phyloP scores from a whole-genome alignment of 2,329 filamentous ascomycete species.

The Pseudogymnoascus sp. region DNA sequence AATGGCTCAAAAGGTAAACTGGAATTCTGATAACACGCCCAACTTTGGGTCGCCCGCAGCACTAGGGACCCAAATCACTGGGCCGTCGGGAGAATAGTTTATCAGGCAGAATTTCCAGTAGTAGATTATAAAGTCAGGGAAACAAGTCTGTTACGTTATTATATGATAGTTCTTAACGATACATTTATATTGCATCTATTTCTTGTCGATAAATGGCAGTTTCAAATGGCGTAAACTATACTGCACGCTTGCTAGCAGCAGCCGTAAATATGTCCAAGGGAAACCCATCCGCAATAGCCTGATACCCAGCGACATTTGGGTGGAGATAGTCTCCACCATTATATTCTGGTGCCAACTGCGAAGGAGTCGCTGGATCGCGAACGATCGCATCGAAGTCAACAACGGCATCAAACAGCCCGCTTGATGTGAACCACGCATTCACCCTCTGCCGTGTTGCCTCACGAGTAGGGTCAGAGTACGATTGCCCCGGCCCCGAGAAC shows the following conservation, averaged over 20 bases:
- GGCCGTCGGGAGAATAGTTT: conserved; percentile 30
- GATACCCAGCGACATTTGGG: conserved; percentile 52
- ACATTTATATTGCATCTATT: conserved; percentile 13
- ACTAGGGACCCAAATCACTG: conserved; percentile 27
- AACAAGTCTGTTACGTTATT: background rate
- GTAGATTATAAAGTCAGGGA: background rate
- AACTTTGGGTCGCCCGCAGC: conserved; percentile 38
- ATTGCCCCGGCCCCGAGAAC: conserved; percentile 45
- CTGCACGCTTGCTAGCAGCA: conserved; percentile 9
- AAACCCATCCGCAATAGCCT: conserved; percentile 51
- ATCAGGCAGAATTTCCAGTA: background rate
- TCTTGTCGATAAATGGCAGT: background rate
- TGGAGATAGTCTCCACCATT: conserved; percentile 61
- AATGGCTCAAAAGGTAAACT: conserved; percentile 44
- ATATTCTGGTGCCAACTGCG: conserved; percentile 43
- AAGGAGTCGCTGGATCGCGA: conserved; percentile 41
- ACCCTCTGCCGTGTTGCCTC: conserved; percentile 50
- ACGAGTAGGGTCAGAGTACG: conserved; percentile 46
- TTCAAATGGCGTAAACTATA: background rate
- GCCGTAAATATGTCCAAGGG: conserved; percentile 45
- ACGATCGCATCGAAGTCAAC: conserved; percentile 56
- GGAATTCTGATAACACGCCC: conserved; percentile 43
- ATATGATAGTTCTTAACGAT: background rate
- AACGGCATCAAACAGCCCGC: conserved; percentile 50
- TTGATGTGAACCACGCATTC: conserved; percentile 53